phyloP scores from a whole-genome alignment of 2,329 filamentous ascomycete genomes.

The Fusarium avenaceum region DNA sequence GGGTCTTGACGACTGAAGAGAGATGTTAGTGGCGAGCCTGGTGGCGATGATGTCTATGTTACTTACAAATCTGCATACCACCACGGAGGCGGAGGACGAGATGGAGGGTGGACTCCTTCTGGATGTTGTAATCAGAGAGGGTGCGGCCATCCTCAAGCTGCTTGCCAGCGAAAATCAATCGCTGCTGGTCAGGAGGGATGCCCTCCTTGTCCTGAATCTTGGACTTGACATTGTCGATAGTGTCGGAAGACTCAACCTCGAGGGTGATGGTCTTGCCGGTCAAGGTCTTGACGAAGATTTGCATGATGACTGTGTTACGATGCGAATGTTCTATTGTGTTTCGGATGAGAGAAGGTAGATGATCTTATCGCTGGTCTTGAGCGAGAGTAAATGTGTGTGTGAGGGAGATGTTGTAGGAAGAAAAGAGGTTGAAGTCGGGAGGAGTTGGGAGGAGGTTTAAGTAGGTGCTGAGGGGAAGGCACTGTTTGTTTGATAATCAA shows the following conservation, averaged over 20 bases:
- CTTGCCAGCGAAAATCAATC: slow-evolving; percentile 95
- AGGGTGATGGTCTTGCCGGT: slow-evolving; percentile 74
- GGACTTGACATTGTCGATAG: slow-evolving; percentile 96
- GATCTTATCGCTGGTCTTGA: slow-evolving; percentile 22
- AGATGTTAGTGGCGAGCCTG: slow-evolving; percentile 32
- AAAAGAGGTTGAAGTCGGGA: slow-evolving; percentile 30
- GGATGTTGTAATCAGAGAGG: slow-evolving; percentile 69
- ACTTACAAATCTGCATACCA: slow-evolving; percentile 75
- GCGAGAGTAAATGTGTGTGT: slow-evolving; percentile 18
- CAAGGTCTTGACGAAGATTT: slow-evolving; percentile 98
- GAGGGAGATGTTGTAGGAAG: slow-evolving; percentile 33
- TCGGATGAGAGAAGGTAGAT: slow-evolving; percentile 13
- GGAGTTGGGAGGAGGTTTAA: slow-evolving; percentile 51
- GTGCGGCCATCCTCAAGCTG: slow-evolving; percentile 90
- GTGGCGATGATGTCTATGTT: not conserved
- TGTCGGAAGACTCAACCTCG: slow-evolving; percentile 89
- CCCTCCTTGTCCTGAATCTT: slow-evolving; percentile 99
- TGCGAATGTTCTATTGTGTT: slow-evolving; percentile 44
- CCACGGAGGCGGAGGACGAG: slow-evolving; percentile 79
- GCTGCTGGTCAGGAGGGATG: slow-evolving; percentile 96
- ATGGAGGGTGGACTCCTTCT: slow-evolving; percentile 78
- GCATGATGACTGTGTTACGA: slow-evolving; percentile 73
- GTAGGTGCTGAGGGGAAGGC: slow-evolving; percentile 45
- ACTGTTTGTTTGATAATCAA: slow-evolving; percentile 45
- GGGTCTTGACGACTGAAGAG: slow-evolving; percentile 76